phyloP scores from a whole-genome alignment of 768 basidiomycete genomes.

The Podaxis sp. region DNA sequence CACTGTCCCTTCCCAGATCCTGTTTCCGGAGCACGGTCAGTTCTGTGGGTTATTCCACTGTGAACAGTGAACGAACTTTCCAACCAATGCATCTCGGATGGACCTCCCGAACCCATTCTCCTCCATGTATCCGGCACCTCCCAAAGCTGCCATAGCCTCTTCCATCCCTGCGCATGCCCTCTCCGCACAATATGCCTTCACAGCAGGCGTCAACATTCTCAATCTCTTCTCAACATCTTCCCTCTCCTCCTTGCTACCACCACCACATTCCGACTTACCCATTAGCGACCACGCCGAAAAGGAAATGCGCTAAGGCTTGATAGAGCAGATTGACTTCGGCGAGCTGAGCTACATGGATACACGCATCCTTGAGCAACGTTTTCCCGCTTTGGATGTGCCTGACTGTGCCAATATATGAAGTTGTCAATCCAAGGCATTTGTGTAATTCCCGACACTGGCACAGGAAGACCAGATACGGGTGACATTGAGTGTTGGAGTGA shows the following conservation, averaged over 20 bases:
- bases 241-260: constrained; percentile 29
- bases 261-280: constrained; percentile 59
- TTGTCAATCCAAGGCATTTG: constrained; percentile 63
- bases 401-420: constrained; percentile 54
- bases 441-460: constrained; percentile 54
- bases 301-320: constrained; percentile 63
- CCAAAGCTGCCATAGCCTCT: constrained; percentile 70
- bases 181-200: constrained; percentile 70
- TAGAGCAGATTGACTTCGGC: constrained; percentile 61
- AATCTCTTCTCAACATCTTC: constrained; percentile 51
- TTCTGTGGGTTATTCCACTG: neutral
- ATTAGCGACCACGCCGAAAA: constrained; percentile 60
- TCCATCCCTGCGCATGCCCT: constrained; percentile 64
- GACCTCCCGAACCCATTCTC: constrained; percentile 71
- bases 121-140: constrained; percentile 83
- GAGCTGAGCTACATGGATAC: constrained; percentile 64
- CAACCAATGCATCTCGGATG: constrained; percentile 69
- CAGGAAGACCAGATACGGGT: constrained; percentile 70
- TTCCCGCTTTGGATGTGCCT: constrained; percentile 53
- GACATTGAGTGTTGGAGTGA: constrained; percentile 73
- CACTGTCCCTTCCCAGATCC: constrained; percentile 79
- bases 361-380: constrained; percentile 48
- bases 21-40: constrained; percentile 17
- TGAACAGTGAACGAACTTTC: constrained; percentile 42
- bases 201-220: constrained; percentile 64